Conservation (phyloP, 2,329 filamentous ascomycete species). For the Fusarium sp. region DNA sequence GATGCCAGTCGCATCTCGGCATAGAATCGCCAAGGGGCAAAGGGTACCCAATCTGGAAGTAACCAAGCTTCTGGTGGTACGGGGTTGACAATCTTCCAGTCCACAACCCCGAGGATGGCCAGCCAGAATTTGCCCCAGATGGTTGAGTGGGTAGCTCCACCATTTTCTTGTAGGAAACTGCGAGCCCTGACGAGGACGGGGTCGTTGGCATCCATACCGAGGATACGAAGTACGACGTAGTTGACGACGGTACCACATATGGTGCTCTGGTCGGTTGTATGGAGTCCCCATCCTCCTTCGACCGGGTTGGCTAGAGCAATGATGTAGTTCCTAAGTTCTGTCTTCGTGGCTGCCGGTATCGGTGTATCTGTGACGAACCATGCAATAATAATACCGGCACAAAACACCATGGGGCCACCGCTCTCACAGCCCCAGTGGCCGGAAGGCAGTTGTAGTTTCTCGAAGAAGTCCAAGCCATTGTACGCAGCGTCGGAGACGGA, state of each 20-base stretch:
- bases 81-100: slow-evolving; percentile 95
- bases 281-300: slow-evolving; percentile 95
- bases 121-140: slow-evolving; percentile 98
- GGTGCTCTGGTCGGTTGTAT: slow-evolving; percentile 92
- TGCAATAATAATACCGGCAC: slow-evolving; percentile 85
- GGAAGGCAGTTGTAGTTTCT: slow-evolving; percentile 86
- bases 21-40: slow-evolving; percentile 95
- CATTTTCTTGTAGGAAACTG: slow-evolving; percentile 83
- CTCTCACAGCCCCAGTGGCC: slow-evolving; percentile 98
- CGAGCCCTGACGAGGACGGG: slow-evolving; percentile 87
- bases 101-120: slow-evolving; percentile 82
- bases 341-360: slow-evolving; percentile 83
- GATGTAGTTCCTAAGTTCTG: slow-evolving; percentile 92
- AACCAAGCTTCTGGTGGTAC: slow-evolving; percentile 94
- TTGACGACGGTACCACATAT: slow-evolving; percentile 93
- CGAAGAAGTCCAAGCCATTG: slow-evolving; percentile 90
- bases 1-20: slow-evolving; percentile 81
- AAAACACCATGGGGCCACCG: slow-evolving; percentile 93
- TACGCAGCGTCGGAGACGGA: slow-evolving; percentile 82
- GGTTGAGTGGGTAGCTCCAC: slow-evolving; percentile 86
- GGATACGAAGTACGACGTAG: slow-evolving; percentile 83
- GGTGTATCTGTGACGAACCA: slow-evolving; percentile 92
- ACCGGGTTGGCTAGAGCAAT: slow-evolving; percentile 85
- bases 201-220: slow-evolving; percentile 87
- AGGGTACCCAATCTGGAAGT: slow-evolving; percentile 88